Evolutionary conservation across 495 filamentous ascomycete genomes (phyloP).

Genomic region (Jackrogersella multiformis): DNA sequence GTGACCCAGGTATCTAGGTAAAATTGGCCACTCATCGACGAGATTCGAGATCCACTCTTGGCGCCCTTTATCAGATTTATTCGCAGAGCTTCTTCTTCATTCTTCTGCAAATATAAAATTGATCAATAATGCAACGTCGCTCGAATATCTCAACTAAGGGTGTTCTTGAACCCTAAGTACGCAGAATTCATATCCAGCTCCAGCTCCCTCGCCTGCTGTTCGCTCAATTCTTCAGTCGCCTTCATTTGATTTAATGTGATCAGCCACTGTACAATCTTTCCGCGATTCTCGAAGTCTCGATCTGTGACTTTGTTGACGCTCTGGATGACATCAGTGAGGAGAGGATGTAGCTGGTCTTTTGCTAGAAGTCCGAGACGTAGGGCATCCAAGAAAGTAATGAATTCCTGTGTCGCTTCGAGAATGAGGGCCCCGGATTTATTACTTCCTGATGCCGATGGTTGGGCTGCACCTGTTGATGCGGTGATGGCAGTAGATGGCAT

Average conservation of each 20-base stretch:
- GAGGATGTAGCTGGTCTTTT: constrained; percentile 94
- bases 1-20: no score
- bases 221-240: constrained; percentile 86
- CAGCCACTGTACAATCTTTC: constrained; percentile 98
- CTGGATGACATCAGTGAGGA: constrained; percentile 93
- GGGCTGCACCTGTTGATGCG: constrained; percentile 57
- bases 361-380: constrained; percentile 86
- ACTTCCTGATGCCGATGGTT: constrained; percentile 58
- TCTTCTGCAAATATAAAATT: constrained; percentile 5
- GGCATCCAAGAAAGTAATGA: constrained; percentile 97
- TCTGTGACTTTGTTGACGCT: constrained; percentile 96
- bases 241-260: constrained; percentile 98
- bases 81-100: constrained; percentile 10
- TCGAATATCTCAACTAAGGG: constrained; percentile 43
- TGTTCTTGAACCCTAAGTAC: constrained; percentile 86
- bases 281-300: constrained; percentile 88
- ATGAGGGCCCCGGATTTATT: constrained; percentile 78
- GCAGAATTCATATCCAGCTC: constrained; percentile 89
- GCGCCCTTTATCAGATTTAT: constrained; percentile 26
- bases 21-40: constrained; percentile 23
- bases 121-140: background rate
- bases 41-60: constrained; percentile 10
- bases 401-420: constrained; percentile 90
- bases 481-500: constrained; percentile 72
- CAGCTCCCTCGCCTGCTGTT: constrained; percentile 87